Evolutionary conservation across 257 asterid species (phyloP).

Genomic region (Buddleja alternifolia): DNA sequence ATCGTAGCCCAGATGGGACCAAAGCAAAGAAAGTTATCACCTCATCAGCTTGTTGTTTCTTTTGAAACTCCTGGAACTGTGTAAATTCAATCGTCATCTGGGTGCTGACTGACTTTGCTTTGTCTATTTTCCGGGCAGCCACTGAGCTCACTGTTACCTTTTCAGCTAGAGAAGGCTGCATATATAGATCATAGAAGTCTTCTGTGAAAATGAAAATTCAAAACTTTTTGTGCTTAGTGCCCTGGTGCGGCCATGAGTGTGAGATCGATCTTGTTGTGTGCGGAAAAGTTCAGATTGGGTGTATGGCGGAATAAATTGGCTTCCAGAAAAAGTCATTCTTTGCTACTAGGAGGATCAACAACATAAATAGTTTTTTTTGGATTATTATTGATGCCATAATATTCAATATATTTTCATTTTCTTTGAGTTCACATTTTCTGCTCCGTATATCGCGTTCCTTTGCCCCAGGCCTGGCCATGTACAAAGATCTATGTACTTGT

Average conservation of each 20-base stretch:
- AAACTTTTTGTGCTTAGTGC: background rate
- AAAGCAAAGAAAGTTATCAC: background rate
- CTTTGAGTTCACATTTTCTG: conserved; percentile 6
- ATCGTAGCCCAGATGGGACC: background rate
- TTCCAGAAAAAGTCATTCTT: background rate
- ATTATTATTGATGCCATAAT: background rate
- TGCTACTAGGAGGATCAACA: background rate
- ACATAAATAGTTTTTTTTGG: background rate
- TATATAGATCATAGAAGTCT: background rate
- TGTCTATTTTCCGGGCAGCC: conserved; percentile 9
- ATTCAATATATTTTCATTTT: background rate
- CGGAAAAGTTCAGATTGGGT: conserved; percentile 3
- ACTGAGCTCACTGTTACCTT: background rate
- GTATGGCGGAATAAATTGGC: background rate
- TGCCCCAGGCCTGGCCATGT: conserved; percentile 23
- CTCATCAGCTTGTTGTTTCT: background rate
- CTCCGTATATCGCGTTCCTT: conserved; percentile 21
- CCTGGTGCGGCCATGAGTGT: conserved; percentile 12
- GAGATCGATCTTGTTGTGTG: conserved; percentile 10
- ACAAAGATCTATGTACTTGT: background rate
- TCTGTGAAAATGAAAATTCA: background rate
- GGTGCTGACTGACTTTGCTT: background rate
- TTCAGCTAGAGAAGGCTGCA: conserved; percentile 19
- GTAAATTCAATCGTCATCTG: conserved; percentile 7
- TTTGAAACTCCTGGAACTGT: background rate